Evolutionary conservation across 495 filamentous ascomycete species (phyloP).

Genomic region (Beverwykella pulmonaria): DNA sequence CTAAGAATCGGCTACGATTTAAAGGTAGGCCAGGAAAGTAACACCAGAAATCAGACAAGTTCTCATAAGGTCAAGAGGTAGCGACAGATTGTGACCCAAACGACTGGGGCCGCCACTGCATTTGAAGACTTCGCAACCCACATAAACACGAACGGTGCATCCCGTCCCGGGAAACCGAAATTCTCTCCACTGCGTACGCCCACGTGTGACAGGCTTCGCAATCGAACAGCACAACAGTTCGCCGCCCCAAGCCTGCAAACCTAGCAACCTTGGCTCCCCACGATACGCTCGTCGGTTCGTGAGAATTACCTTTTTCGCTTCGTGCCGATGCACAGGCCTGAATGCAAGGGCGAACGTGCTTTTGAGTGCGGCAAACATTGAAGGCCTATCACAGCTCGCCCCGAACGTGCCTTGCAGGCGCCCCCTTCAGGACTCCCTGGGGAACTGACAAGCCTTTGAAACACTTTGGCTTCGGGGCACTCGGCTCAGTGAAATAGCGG

Average conservation of each 20-base stretch:
- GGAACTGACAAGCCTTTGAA: neutral
- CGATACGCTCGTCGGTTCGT: neutral
- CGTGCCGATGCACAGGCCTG: neutral
- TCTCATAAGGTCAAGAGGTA: neutral
- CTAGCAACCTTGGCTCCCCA: neutral
- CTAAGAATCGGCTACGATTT: no score
- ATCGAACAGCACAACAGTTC: neutral
- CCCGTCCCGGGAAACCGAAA: neutral
- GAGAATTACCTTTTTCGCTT: neutral
- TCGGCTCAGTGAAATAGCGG: no score
- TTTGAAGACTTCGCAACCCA: neutral
- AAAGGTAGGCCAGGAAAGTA: neutral
- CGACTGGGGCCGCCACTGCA: neutral
- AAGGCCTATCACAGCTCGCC: neutral
- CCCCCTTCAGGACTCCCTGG: neutral
- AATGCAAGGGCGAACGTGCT: neutral
- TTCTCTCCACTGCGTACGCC: neutral
- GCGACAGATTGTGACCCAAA: neutral
- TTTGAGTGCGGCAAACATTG: neutral
- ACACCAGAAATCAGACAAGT: neutral
- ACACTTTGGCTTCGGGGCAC: neutral
- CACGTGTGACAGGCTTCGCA: neutral
- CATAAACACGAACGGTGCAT: neutral
- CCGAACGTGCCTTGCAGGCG: neutral
- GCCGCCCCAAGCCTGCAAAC: neutral